Conservation (phyloP, 257 asterid genomes). For the Primulina huaijiensis region DNA sequence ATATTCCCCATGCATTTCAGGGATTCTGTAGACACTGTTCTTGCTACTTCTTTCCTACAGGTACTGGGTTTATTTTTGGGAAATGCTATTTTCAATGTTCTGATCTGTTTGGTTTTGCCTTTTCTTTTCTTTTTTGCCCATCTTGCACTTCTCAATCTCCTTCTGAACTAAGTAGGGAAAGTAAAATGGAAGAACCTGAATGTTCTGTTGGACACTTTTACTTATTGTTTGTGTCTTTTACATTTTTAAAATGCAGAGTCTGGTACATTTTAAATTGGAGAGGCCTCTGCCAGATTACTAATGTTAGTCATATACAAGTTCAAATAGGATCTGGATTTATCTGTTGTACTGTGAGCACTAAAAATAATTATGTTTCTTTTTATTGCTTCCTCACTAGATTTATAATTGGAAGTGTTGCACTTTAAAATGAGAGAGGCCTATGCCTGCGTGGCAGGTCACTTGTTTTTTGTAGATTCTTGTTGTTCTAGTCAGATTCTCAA, state of each 20-base stretch:
- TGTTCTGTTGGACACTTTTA: slow-evolving; percentile 2
- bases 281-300: background rate
- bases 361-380: slow-evolving; percentile 1
- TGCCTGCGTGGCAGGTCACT: slow-evolving; percentile 8
- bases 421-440: slow-evolving; percentile 2
- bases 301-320: too few relatives aligned
- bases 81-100: slow-evolving; percentile 14
- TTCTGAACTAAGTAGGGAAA: slow-evolving; percentile 15
- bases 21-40: slow-evolving; percentile 78
- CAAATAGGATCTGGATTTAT: too few relatives aligned
- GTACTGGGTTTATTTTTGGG: slow-evolving; percentile 32
- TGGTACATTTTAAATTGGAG: too few relatives aligned
- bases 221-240: background rate
- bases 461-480: background rate
- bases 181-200: slow-evolving; percentile 3
- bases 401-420: background rate
- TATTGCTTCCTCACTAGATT: background rate
- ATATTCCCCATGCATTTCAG: slow-evolving; percentile 88
- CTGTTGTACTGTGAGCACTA: too few relatives aligned
- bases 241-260: too few relatives aligned
- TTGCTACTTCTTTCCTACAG: slow-evolving; percentile 93
- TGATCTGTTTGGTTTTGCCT: background rate
- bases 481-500: too few relatives aligned
- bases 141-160: background rate
- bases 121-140: slow-evolving; percentile 1